Conservation (phyloP, 257 asterid genomes). For the Nicotiana noctiflora region DNA sequence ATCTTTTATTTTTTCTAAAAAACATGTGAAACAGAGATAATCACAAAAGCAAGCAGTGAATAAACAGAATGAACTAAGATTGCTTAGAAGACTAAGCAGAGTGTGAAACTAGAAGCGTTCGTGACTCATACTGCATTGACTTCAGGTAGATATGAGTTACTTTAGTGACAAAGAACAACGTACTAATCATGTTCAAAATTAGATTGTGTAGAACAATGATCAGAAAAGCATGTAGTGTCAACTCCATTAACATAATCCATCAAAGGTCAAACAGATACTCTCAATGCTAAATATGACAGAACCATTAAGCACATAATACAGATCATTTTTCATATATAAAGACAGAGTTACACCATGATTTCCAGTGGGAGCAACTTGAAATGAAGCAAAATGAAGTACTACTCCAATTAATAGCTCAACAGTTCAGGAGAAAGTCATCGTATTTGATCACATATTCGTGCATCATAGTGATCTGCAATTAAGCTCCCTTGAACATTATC, state of each 20-base stretch:
- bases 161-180: not conserved
- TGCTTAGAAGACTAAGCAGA: not conserved
- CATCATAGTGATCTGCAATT: no score
- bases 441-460: no score
- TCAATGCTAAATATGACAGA: not conserved
- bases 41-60: not conserved
- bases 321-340: not conserved
- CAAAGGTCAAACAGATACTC: not conserved
- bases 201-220: conserved; percentile 1
- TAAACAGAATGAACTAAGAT: not conserved
- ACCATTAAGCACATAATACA: not conserved
- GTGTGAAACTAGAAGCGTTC: not conserved
- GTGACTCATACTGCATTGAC: not conserved
- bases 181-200: not conserved
- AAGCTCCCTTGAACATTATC: no score
- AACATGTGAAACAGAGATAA: not conserved
- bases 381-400: not conserved
- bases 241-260: not conserved
- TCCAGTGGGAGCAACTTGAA: not conserved
- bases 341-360: not conserved
- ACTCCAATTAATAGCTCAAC: not conserved
- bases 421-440: not conserved
- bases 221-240: not conserved
- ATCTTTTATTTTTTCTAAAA: not conserved
- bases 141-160: not conserved